These are phyloP conservation scores for Phragmites australis DNA, from an alignment of 176 grass and related monocot genomes.

Conservation along the genomic window DNA sequence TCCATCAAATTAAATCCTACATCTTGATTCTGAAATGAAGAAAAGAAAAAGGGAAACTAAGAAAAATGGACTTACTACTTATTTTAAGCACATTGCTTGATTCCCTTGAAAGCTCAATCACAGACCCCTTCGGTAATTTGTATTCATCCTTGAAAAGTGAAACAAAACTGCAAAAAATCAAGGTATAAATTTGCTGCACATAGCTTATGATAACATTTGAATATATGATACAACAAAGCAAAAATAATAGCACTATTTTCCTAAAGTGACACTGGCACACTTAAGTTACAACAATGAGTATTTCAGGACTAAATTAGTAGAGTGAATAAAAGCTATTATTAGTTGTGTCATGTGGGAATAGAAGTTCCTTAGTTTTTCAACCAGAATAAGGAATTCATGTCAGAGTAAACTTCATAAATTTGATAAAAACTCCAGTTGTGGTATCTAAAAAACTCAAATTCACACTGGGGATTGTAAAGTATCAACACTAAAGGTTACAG, in stretches of 20 bases:
- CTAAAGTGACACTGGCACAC: neutral
- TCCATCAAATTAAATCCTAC: neutral
- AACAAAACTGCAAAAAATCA: constrained; percentile 64
- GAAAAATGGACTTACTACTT: constrained; percentile 58
- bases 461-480: neutral
- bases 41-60: neutral
- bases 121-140: constrained; percentile 76
- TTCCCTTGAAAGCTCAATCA: constrained; percentile 95
- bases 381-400: neutral
- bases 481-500: neutral
- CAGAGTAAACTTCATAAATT: neutral
- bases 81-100: constrained; percentile 79
- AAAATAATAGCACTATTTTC: neutral
- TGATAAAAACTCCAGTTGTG: neutral
- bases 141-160: constrained; percentile 93
- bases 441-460: neutral
- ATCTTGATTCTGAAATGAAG: neutral
- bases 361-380: constrained; percentile 1
- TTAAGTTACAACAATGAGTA: neutral
- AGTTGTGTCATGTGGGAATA: neutral
- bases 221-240: neutral
- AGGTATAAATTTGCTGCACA: constrained; percentile 1
- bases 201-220: constrained; percentile 12
- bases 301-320: neutral
- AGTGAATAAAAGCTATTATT: neutral